A percentile compares a stretch with the other conserved stretches of the same genome.
Conservation (phyloP, 2,329 filamentous ascomycete genomes). For the Exophiala calicioides region DNA sequence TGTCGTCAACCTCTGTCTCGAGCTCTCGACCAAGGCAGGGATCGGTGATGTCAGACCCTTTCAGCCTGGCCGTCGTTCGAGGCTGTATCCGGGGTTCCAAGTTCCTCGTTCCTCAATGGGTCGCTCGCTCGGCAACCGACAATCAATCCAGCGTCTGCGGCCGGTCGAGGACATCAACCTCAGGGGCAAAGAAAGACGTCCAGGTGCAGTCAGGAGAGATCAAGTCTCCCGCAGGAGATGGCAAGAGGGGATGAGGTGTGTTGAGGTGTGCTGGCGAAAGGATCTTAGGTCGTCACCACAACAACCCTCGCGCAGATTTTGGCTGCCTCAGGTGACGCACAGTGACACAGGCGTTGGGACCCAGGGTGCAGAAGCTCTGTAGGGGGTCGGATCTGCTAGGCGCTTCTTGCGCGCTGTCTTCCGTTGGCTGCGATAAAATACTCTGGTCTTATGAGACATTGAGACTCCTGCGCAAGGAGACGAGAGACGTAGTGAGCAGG, state of each 20-base stretch:
- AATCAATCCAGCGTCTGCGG: background rate
- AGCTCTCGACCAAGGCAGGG: too few relatives aligned
- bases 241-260: constrained; percentile 15
- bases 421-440: constrained; percentile 16
- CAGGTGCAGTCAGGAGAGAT: constrained; percentile 4
- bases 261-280: constrained; percentile 19
- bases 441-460: constrained; percentile 24
- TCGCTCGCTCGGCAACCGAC: too few relatives aligned
- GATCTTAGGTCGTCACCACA: constrained; percentile 23
- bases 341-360: constrained; percentile 21
- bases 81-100: too few relatives aligned
- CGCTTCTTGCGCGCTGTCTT: constrained; percentile 28
- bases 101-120: too few relatives aligned
- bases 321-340: constrained; percentile 21
- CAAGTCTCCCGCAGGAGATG: constrained; percentile 10
- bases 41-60: too few relatives aligned
- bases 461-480: constrained; percentile 23
- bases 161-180: too few relatives aligned
- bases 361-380: constrained; percentile 20
- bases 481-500: constrained; percentile 1
- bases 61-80: too few relatives aligned
- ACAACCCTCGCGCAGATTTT: constrained; percentile 19
- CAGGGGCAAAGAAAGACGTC: too few relatives aligned
- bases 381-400: constrained; percentile 24
- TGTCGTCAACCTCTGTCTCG: too few relatives aligned